Evolutionary conservation across 148 eudicot genomes (phyloP), one percentile per base, ranked within the genome.

Genomic region (Amaranthus palmeri): DNA sequence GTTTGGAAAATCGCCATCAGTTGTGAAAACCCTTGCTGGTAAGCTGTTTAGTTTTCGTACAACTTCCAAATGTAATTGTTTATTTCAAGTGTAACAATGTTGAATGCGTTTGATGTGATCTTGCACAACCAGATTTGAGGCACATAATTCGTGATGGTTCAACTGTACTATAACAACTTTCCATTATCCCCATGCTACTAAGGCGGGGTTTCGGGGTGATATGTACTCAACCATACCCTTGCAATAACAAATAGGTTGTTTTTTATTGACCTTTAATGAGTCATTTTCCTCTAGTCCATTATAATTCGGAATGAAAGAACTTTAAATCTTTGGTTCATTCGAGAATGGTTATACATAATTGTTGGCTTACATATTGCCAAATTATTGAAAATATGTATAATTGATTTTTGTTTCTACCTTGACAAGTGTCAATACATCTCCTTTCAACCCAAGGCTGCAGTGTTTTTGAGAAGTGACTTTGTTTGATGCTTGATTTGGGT

Each of bases 21-120:
- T 89, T 61, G 90, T 95, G 96, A 91, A 77, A 85, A 85, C 99
- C 52, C 81, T 95, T 71, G 93, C 92, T 84, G 99, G 99, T 90
- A 84, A 66, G 78, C 68, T 44, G 50, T 65, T 61, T 77, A 43
- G 18, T 48, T 46, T 66, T 56, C n/a, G n/a, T 74, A 42, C 52
- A 18, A 61, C 7, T 9, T 14, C 10, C 15, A 15, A 13, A 12
- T 53, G 5, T 45, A 15, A 12, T 25, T 54, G 18, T 51, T 40
- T 41, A 42, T 40, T 53, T 10, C 56, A 61, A 3, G 0, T 52
- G 68, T 62, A 15, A 10, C 18, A 51, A n/a, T 61, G 67, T 41
- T 17, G 12, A 48, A 46, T 52, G 42, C 65, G 53, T 68, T 73
- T n/a, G 9, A 52, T 40, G 11, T 36, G 62, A 51, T 46, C 10